These are phyloP conservation scores for Cicer arietinum DNA, from an alignment of 306 rosid genomes.

Conservation along the genomic window DNA sequence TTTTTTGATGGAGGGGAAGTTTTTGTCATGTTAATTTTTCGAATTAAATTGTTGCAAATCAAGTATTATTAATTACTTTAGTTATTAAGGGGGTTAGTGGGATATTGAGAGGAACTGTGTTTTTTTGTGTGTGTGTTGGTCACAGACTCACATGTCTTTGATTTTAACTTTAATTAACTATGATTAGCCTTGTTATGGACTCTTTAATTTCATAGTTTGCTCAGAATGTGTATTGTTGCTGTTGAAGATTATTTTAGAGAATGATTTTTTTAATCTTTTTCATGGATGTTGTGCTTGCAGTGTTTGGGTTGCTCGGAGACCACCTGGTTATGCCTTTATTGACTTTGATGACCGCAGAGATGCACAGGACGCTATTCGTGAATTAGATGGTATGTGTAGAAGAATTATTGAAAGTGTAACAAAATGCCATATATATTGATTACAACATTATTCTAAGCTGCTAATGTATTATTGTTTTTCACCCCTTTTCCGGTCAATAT, in stretches of 20 bases:
- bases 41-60: not conserved
- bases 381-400: slow-evolving; percentile 77
- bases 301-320: slow-evolving; percentile 99
- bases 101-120: not conserved
- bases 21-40: not conserved
- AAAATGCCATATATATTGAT: slow-evolving; percentile 23
- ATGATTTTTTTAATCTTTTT: not conserved
- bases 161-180: not conserved
- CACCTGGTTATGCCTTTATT: slow-evolving; percentile 97
- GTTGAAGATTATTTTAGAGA: not conserved
- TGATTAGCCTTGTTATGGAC: not conserved
- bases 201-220: not conserved
- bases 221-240: not conserved
- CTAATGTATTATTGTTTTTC: slow-evolving; percentile 56
- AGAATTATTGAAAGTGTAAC: slow-evolving; percentile 12
- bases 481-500: slow-evolving; percentile 58
- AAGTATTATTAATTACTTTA: not conserved
- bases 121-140: not conserved
- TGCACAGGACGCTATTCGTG: slow-evolving; percentile 93
- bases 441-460: slow-evolving; percentile 36
- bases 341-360: slow-evolving; percentile 95
- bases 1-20: not conserved
- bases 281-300: slow-evolving; percentile 46
- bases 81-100: not conserved
- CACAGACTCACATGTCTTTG: not conserved